phyloP scores from a whole-genome alignment of 2,329 filamentous ascomycete species.

The Neofusicoccum ribis region DNA sequence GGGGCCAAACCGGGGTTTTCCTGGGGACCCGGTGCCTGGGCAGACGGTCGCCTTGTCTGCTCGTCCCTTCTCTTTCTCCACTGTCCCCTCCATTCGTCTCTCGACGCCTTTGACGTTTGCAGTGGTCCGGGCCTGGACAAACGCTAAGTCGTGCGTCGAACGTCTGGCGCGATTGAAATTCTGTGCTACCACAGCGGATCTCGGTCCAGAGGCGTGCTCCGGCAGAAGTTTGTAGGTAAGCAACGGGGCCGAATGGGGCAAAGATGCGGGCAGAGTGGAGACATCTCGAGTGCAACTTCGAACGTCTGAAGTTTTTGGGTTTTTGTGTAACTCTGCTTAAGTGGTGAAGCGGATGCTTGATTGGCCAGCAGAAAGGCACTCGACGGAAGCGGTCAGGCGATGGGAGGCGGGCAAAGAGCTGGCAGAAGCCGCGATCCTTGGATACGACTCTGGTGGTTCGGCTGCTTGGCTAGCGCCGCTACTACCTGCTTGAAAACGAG shows the following conservation, averaged over 20 bases:
- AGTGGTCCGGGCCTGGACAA: background rate
- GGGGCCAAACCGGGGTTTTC: background rate
- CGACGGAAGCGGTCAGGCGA: slow-evolving; percentile 8
- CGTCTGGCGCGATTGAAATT: slow-evolving; percentile 2
- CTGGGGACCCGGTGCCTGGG: background rate
- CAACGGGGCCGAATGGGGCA: background rate
- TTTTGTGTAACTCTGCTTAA: slow-evolving; percentile 20
- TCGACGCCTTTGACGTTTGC: background rate
- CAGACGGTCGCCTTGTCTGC: background rate
- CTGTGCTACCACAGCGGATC: background rate
- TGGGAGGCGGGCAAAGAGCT: background rate
- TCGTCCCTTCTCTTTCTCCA: background rate
- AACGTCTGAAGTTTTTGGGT: slow-evolving; percentile 17
- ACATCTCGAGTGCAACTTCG: background rate
- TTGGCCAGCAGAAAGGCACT: background rate
- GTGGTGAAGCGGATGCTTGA: background rate
- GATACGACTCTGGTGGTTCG: background rate
- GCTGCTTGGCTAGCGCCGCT: background rate
- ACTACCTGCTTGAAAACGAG: background rate
- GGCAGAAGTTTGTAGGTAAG: background rate
- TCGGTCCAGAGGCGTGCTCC: background rate
- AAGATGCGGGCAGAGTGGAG: background rate
- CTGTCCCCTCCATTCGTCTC: too few species aligned
- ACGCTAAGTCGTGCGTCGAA: background rate
- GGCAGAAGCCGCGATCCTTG: slow-evolving; percentile 3